These are phyloP conservation scores for Lipomyces chichibuensis DNA, from an alignment of 805 yeast genomes.

Conservation along the genomic window DNA sequence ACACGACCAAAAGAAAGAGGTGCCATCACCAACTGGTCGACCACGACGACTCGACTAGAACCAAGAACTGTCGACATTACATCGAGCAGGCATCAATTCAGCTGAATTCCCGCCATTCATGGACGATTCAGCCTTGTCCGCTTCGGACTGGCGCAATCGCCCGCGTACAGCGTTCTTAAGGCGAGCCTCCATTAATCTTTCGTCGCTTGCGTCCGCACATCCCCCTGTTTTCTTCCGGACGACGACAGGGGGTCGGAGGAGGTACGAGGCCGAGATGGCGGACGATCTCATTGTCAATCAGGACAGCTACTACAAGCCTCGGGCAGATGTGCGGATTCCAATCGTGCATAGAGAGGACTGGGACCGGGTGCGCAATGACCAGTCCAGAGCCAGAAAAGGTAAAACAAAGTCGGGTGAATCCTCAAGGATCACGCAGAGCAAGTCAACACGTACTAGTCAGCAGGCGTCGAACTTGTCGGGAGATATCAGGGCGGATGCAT, in stretches of 20 bases:
- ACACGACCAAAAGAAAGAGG: not conserved
- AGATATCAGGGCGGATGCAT: too few relatives aligned
- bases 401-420: not conserved
- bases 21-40: not conserved
- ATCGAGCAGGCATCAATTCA: not conserved
- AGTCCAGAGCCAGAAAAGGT: not conserved
- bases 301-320: slow-evolving; percentile 13
- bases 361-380: not conserved
- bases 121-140: slow-evolving; percentile 18
- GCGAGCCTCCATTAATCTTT: slow-evolving; percentile 26
- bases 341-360: not conserved
- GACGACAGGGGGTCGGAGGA: not conserved
- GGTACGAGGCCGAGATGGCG: slow-evolving; percentile 20
- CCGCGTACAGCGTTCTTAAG: slow-evolving; percentile 12
- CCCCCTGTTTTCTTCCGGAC: slow-evolving; percentile 14
- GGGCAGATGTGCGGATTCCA: slow-evolving; percentile 15
- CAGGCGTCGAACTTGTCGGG: not conserved
- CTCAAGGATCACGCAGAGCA: not conserved
- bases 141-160: slow-evolving; percentile 11
- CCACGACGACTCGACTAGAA: not conserved
- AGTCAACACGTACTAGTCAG: not conserved
- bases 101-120: not conserved
- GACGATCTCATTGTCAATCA: slow-evolving; percentile 27
- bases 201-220: slow-evolving; percentile 18
- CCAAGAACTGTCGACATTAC: not conserved